Conservation (phyloP, 768 basidiomycete species). For the Holtermannia corniformis region DNA sequence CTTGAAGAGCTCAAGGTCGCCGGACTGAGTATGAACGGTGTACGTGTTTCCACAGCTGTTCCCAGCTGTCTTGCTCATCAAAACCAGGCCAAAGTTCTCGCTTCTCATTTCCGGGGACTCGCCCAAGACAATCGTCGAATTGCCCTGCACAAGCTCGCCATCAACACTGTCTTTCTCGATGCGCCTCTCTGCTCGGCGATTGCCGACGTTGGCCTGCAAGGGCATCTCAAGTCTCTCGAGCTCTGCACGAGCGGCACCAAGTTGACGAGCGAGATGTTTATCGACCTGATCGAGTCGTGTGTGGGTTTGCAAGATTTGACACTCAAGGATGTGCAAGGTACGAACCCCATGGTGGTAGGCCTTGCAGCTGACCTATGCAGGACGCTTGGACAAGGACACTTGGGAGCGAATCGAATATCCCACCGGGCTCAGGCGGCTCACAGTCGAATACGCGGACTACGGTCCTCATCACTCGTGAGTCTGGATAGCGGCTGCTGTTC, state of each 20-base stretch:
- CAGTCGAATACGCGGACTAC: conserved; percentile 9
- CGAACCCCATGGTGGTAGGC: neutral
- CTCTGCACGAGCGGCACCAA: conserved; percentile 12
- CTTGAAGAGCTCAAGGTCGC: neutral
- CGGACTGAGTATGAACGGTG: neutral
- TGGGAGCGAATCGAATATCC: conserved; percentile 17
- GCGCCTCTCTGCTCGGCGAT: conserved; percentile 3
- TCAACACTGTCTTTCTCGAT: conserved; percentile 17
- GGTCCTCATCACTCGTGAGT: conserved; percentile 11
- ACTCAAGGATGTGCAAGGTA: conserved; percentile 12
- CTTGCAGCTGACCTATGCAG: neutral
- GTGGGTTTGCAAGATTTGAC: conserved; percentile 1
- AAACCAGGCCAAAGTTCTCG: conserved; percentile 9
- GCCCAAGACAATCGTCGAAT: neutral
- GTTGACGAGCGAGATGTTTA: conserved; percentile 9
- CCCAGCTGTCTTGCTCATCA: too few relatives aligned
- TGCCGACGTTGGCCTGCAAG: conserved; percentile 4
- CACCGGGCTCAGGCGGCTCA: conserved; percentile 1
- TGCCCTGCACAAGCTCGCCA: neutral
- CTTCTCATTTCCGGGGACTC: conserved; percentile 5
- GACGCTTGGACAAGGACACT: conserved; percentile 14
- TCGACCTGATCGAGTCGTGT: conserved; percentile 10
- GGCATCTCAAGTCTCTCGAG: conserved; percentile 5
- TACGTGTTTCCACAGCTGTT: neutral
- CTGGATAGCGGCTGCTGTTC: neutral